Percentiles rank a stretch among this genome's conserved stretches.
Conservation (phyloP, 2,329 filamentous ascomycete genomes). For the Akanthomyces uredinophilus region DNA sequence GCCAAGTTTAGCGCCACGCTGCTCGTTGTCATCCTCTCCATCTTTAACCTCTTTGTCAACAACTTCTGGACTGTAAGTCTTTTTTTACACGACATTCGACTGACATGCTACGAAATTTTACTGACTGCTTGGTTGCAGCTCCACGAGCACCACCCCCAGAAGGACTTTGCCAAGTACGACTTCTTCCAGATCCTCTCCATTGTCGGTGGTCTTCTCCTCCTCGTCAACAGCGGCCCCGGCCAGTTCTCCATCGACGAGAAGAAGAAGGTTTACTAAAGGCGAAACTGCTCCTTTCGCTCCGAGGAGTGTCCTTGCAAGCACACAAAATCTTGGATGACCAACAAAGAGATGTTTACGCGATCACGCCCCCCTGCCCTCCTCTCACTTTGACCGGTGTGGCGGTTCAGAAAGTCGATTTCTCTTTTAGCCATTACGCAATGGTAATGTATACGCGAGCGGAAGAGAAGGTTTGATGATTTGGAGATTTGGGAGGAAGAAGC, state of each 20-base stretch:
- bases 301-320: background rate
- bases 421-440: background rate
- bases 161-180: constrained; percentile 99
- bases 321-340: background rate
- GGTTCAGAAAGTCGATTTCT: background rate
- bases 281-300: background rate
- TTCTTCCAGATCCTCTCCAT: constrained; percentile 99
- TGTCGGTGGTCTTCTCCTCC: constrained; percentile 88
- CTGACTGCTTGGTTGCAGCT: constrained; percentile 50
- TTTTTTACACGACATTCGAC: background rate
- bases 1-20: constrained; percentile 98
- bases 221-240: constrained; percentile 97
- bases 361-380: background rate
- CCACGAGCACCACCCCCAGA: constrained; percentile 96
- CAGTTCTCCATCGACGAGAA: constrained; percentile 99
- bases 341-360: background rate
- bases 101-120: constrained; percentile 21
- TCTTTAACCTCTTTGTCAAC: constrained; percentile 97
- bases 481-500: background rate
- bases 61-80: constrained; percentile 96
- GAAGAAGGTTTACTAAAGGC: constrained; percentile 93
- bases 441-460: background rate
- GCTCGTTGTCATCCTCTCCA: constrained; percentile 86
- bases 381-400: background rate
- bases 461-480: background rate